Evolutionary conservation across 192 early-diverging fungal species (phyloP).

Genomic region (Coemansia interrupta): DNA sequence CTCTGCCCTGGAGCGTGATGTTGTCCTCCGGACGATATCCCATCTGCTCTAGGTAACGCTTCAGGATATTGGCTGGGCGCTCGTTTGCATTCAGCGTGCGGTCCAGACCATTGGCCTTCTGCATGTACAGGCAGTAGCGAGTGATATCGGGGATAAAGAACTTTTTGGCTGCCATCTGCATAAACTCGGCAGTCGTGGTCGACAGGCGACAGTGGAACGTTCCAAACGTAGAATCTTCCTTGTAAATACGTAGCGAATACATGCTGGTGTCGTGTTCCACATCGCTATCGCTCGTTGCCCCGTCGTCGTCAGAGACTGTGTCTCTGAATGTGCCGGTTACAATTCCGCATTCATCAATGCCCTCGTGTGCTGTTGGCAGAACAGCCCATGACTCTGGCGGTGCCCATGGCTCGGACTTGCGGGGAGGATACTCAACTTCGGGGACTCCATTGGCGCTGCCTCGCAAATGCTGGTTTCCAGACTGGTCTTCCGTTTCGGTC

Average conservation of each 20-base stretch:
- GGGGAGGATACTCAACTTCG: conserved; percentile 32
- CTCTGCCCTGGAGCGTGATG: conserved; percentile 73
- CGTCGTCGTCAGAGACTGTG: conserved; percentile 26
- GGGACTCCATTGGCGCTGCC: conserved; percentile 3
- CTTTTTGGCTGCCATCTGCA: conserved; percentile 72
- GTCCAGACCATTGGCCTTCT: conserved; percentile 58
- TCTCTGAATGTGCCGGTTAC: conserved; percentile 26
- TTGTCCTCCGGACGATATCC: conserved; percentile 77
- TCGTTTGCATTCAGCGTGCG: conserved; percentile 67
- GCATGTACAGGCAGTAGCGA: conserved; percentile 44
- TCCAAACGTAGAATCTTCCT: conserved; percentile 75
- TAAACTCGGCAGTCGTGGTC: conserved; percentile 71
- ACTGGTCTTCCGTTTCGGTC: conserved; percentile 1
- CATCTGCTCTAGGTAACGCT: conserved; percentile 68
- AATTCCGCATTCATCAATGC: conserved; percentile 32
- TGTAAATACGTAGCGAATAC: conserved; percentile 74
- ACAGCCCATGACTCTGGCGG: conserved; percentile 76
- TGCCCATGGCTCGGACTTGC: conserved; percentile 57
- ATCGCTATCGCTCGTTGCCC: conserved; percentile 33
- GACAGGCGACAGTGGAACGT: conserved; percentile 68
- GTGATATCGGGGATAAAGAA: conserved; percentile 75
- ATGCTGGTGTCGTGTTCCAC: conserved; percentile 34
- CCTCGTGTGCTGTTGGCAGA: conserved; percentile 45
- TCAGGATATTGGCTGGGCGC: conserved; percentile 70
- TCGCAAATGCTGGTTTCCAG: neutral